These are phyloP conservation scores for Brasilioporus rufonigricans DNA, from an alignment of 768 basidiomycete species.

Conservation along the genomic window DNA sequence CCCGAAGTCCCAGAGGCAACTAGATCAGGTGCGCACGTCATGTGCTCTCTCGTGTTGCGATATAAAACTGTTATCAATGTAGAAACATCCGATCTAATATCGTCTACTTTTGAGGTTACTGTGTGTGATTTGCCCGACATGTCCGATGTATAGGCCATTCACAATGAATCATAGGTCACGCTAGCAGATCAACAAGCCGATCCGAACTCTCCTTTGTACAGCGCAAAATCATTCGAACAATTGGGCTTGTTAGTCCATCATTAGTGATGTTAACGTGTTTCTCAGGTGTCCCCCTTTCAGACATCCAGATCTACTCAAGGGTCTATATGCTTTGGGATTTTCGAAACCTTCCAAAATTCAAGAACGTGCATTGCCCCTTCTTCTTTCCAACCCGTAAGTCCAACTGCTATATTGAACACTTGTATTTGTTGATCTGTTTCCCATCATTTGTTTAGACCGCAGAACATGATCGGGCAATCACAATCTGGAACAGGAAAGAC, in stretches of 20 bases:
- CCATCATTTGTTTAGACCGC: conserved; percentile 55
- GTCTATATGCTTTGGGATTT: conserved; percentile 93
- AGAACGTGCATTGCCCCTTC: conserved; percentile 90
- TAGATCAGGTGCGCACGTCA: conserved; percentile 21
- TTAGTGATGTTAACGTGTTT: neutral
- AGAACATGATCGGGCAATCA: conserved; percentile 98
- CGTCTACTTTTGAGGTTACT: conserved; percentile 80
- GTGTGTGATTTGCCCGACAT: conserved; percentile 39
- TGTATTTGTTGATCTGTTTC: conserved; percentile 5
- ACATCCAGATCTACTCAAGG: conserved; percentile 85
- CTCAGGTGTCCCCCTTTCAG: conserved; percentile 39
- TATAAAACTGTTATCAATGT: neutral
- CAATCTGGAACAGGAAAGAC: conserved; percentile 99
- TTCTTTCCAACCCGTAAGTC: conserved; percentile 85
- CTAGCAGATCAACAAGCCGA: conserved; percentile 95
- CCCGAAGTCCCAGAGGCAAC: conserved; percentile 18
- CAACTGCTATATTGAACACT: neutral
- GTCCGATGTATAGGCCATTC: neutral
- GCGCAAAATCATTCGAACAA: conserved; percentile 92
- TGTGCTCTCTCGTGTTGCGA: neutral
- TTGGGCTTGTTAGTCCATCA: conserved; percentile 75
- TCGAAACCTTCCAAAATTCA: conserved; percentile 99
- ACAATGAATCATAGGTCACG: conserved; percentile 63
- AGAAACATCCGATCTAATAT: conserved; percentile 59
- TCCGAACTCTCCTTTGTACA: conserved; percentile 93